phyloP scores from a whole-genome alignment of 2,329 filamentous ascomycete species.

The Orbilia quercus region DNA sequence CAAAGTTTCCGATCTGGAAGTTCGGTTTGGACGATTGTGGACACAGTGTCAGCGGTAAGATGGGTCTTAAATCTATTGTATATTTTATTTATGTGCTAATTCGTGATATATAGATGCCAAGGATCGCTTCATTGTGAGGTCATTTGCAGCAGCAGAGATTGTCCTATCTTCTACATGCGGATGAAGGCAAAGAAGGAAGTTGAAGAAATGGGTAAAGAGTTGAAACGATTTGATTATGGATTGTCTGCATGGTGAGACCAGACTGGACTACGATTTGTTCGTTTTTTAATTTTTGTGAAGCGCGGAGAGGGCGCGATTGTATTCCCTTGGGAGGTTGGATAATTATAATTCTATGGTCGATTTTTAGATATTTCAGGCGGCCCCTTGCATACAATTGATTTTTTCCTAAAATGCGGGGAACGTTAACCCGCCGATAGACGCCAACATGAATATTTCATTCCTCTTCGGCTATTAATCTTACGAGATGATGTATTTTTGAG shows the following conservation, averaged over 20 bases:
- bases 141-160: conserved; percentile 95
- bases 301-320: background rate
- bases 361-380: background rate
- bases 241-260: conserved; percentile 73
- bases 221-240: conserved; percentile 89
- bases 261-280: background rate
- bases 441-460: background rate
- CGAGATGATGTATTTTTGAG: background rate
- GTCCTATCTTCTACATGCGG: conserved; percentile 99
- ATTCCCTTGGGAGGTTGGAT: conserved; percentile 1
- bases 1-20: conserved; percentile 90
- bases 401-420: background rate
- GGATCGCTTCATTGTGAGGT: conserved; percentile 98
- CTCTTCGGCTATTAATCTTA: background rate
- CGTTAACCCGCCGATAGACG: too few species aligned
- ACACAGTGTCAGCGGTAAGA: conserved; percentile 86
- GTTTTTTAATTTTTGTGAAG: conserved; percentile 4
- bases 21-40: conserved; percentile 92
- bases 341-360: conserved; percentile 20
- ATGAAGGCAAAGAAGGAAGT: conserved; percentile 99
- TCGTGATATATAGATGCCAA: conserved; percentile 86
- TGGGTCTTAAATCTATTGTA: conserved; percentile 84
- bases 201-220: conserved; percentile 90
- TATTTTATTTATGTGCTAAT: conserved; percentile 90
- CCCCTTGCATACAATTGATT: background rate